Evolutionary conservation across 176 grass and related monocot species (phyloP).

Genomic region (Triticum turgidum): DNA sequence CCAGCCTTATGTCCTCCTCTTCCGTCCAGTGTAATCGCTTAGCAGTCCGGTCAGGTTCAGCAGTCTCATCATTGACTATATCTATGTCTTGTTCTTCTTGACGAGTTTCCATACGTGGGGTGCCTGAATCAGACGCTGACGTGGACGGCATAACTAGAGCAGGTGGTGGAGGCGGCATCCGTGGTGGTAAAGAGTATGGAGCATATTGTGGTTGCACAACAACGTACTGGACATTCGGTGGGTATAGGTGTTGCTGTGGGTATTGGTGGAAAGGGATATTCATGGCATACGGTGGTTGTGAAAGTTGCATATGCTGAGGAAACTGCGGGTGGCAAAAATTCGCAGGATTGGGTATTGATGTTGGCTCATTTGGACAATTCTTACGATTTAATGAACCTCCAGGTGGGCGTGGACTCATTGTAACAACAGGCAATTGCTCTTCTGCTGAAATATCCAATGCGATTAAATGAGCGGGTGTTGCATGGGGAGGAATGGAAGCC

Average conservation of each 20-base stretch:
- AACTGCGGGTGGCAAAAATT: conserved; percentile 24
- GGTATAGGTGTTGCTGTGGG: conserved; percentile 20
- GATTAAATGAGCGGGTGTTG: conserved; percentile 2
- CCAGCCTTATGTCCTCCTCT: conserved; percentile 34
- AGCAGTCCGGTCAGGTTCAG: conserved; percentile 28
- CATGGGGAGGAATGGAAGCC: not conserved
- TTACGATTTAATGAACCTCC: not conserved
- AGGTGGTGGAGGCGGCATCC: not conserved
- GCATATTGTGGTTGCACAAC: conserved; percentile 39
- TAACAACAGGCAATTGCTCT: not conserved
- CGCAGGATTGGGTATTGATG: not conserved
- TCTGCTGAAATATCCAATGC: not conserved
- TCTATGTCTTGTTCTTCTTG: conserved; percentile 24
- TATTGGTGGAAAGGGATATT: conserved; percentile 31
- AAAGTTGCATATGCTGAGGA: conserved; percentile 30
- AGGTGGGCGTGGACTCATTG: conserved; percentile 19
- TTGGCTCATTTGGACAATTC: conserved; percentile 2
- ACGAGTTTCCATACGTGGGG: conserved; percentile 13
- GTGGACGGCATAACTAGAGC: conserved; percentile 12
- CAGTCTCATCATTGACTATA: conserved; percentile 13
- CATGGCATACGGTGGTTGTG: conserved; percentile 28
- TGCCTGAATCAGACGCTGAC: conserved; percentile 7
- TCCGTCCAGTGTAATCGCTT: conserved; percentile 30
- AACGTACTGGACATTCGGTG: conserved; percentile 39
- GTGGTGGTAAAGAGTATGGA: conserved; percentile 31